Conservation (phyloP, 2,329 filamentous ascomycete species). For the Neopestalotiopsis sp. region DNA sequence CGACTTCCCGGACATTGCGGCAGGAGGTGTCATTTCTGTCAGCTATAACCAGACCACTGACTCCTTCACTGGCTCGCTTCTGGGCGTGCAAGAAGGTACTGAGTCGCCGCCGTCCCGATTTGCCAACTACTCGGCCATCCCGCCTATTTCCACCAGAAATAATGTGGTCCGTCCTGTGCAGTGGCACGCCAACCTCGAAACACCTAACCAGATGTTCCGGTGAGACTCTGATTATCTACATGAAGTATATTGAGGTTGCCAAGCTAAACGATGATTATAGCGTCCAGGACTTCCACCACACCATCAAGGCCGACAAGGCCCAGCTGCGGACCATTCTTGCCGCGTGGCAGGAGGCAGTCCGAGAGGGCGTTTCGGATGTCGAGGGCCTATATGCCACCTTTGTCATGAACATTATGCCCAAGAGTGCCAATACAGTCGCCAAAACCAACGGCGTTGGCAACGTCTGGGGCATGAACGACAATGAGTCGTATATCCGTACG, state of each 20-base stretch:
- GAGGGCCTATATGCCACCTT: conserved; percentile 44
- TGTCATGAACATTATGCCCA: conserved; percentile 37
- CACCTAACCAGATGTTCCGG: conserved; percentile 43
- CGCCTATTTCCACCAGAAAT: conserved; percentile 27
- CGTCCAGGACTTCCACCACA: conserved; percentile 42
- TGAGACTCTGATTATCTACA: conserved; percentile 27
- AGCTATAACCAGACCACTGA: conserved; percentile 36
- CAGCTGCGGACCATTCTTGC: conserved; percentile 39
- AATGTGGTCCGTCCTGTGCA: conserved; percentile 35
- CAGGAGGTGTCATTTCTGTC: conserved; percentile 39
- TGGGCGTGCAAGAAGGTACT: conserved; percentile 41
- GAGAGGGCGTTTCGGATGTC: conserved; percentile 38
- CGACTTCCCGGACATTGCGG: conserved; percentile 33
- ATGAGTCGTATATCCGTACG: conserved; percentile 39
- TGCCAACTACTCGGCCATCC: conserved; percentile 39
- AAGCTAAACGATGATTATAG: conserved; percentile 23
- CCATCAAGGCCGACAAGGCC: conserved; percentile 40
- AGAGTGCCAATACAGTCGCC: conserved; percentile 34
- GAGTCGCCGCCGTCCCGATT: conserved; percentile 39
- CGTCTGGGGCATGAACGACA: conserved; percentile 39
- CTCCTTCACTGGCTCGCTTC: conserved; percentile 27
- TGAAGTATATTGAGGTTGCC: no score
- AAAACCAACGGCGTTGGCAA: conserved; percentile 45
- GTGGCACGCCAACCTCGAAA: conserved; percentile 34
- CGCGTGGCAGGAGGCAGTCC: conserved; percentile 40